phyloP scores from a whole-genome alignment of 2,329 filamentous ascomycete species.

The Aspergillus glaucus region DNA sequence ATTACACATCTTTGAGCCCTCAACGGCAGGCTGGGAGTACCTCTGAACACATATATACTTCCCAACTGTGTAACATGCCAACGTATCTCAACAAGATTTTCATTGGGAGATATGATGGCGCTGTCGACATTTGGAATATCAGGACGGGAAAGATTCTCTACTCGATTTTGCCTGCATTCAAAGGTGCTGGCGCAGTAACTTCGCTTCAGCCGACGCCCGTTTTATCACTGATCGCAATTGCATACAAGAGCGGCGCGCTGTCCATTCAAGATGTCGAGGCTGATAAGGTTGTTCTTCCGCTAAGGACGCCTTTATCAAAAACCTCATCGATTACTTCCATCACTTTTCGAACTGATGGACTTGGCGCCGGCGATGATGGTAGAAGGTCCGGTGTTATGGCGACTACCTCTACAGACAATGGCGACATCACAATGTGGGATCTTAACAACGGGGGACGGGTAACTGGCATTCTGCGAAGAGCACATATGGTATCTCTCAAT shows the following conservation, averaged over 20 bases:
- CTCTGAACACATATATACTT: constrained; percentile 64
- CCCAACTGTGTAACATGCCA: constrained; percentile 78
- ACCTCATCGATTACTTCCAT: constrained; percentile 67
- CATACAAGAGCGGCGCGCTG: constrained; percentile 73
- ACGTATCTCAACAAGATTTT: constrained; percentile 96
- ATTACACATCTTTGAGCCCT: constrained; percentile 74
- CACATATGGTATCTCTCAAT: constrained; percentile 59
- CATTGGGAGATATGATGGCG: constrained; percentile 77
- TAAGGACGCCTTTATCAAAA: constrained; percentile 61
- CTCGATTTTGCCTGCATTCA: constrained; percentile 70
- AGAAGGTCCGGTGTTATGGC: constrained; percentile 87
- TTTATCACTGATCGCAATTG: constrained; percentile 78
- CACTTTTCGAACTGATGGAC: constrained; percentile 81
- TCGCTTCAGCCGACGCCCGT: constrained; percentile 79
- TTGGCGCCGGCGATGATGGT: constrained; percentile 83
- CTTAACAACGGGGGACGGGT: constrained; percentile 82
- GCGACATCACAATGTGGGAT: constrained; percentile 95
- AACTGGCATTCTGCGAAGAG: constrained; percentile 77
- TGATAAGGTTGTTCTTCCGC: constrained; percentile 64
- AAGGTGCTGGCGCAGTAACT: constrained; percentile 73
- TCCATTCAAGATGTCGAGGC: constrained; percentile 74
- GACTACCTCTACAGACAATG: constrained; percentile 69
- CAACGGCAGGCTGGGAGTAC: constrained; percentile 49
- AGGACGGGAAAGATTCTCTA: constrained; percentile 87
- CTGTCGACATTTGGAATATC: constrained; percentile 95